These are phyloP conservation scores for Lojkania enalia DNA, from an alignment of 2,329 filamentous ascomycete genomes.

Conservation along the genomic window DNA sequence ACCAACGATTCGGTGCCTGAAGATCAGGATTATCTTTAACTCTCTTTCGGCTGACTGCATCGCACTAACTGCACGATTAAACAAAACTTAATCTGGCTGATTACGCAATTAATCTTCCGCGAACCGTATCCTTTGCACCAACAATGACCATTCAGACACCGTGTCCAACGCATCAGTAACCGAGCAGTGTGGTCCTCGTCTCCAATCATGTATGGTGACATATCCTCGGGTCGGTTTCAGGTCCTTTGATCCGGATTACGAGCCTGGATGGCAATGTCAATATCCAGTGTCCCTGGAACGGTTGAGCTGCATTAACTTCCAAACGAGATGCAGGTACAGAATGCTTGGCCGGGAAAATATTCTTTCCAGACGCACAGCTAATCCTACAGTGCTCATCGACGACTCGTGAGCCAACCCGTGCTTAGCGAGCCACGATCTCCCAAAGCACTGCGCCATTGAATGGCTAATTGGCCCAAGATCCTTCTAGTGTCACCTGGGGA, in stretches of 20 bases:
- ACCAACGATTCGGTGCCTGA: neutral
- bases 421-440: constrained; percentile 85
- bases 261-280: neutral
- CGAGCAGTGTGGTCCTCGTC: constrained; percentile 1
- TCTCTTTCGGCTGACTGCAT: constrained; percentile 22
- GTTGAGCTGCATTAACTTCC: neutral
- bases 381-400: constrained; percentile 29
- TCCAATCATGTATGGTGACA: constrained; percentile 12
- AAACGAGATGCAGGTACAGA: constrained; percentile 9
- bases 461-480: constrained; percentile 77
- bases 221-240: constrained; percentile 12
- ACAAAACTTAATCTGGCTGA: constrained; percentile 21
- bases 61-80: constrained; percentile 15
- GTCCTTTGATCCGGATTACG: constrained; percentile 12
- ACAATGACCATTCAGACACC: neutral
- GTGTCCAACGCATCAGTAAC: neutral
- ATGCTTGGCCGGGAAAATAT: neutral
- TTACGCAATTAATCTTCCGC: constrained; percentile 31
- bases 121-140: constrained; percentile 10
- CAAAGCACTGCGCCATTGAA: constrained; percentile 89
- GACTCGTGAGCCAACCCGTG: constrained; percentile 71
- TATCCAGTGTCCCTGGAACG: constrained; percentile 5
- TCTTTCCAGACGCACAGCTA: neutral
- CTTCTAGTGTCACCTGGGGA: constrained; percentile 50
- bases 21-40: constrained; percentile 15